A percentile compares a stretch with the other conserved stretches of the same genome.
Conservation (phyloP, 2,329 filamentous ascomycete species). For the Trichoderma polysporum region DNA sequence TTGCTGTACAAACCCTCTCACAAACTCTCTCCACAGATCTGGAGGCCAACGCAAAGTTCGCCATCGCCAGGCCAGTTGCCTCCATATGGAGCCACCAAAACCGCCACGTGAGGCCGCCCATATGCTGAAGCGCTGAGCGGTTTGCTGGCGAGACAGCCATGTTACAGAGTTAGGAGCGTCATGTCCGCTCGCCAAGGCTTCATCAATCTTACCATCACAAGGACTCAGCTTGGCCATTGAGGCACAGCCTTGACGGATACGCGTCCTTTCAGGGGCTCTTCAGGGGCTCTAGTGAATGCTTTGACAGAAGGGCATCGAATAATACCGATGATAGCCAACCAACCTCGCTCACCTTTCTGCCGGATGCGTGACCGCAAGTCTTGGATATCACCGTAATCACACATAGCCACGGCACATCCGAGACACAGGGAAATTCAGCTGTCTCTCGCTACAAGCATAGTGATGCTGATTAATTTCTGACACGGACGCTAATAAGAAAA, state of each 20-base stretch:
- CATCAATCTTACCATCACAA: neutral
- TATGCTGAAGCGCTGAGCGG: neutral
- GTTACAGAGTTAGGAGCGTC: neutral
- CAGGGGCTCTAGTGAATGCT: neutral
- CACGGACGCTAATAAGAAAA: conserved; percentile 6
- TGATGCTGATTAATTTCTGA: conserved; percentile 9
- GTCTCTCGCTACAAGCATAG: conserved; percentile 2
- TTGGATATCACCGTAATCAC: neutral
- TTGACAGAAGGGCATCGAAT: neutral
- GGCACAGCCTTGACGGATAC: conserved; percentile 7
- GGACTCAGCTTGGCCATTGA: neutral
- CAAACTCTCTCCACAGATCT: neutral
- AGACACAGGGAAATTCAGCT: conserved; percentile 6
- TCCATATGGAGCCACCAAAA: neutral
- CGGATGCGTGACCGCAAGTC: neutral
- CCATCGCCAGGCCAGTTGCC: neutral
- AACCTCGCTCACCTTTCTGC: neutral
- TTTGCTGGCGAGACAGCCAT: conserved; percentile 4
- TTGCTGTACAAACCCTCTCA: neutral
- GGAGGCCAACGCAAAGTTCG: neutral
- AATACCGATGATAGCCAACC: neutral
- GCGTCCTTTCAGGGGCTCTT: neutral
- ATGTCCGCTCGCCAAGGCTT: neutral
- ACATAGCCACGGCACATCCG: neutral
- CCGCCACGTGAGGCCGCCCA: conserved; percentile 19